These are phyloP conservation scores for Coemansia sp. DNA, from an alignment of 192 early-diverging fungal species.

Conservation along the genomic window DNA sequence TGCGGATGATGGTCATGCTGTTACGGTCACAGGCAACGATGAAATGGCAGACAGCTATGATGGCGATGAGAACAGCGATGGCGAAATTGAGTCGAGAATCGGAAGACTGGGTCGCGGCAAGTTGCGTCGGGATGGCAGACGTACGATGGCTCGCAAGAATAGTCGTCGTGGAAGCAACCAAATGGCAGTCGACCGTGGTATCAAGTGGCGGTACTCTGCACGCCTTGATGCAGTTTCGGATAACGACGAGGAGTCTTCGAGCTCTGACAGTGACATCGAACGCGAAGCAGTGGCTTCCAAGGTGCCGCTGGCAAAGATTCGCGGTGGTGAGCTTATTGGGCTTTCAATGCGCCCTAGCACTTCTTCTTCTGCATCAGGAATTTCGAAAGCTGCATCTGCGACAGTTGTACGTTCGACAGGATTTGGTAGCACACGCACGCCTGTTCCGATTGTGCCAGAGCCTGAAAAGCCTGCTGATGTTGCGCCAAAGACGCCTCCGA, in stretches of 20 bases:
- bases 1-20: constrained; percentile 15
- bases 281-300: constrained; percentile 44
- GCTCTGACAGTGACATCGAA: constrained; percentile 42
- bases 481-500: background rate
- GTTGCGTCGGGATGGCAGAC: background rate
- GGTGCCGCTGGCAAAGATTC: constrained; percentile 40
- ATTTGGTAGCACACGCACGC: constrained; percentile 45
- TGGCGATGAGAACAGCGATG: constrained; percentile 1
- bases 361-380: constrained; percentile 5
- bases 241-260: constrained; percentile 12
- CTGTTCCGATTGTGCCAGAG: constrained; percentile 33
- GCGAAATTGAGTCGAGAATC: background rate
- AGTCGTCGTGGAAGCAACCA: constrained; percentile 7
- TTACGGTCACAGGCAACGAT: constrained; percentile 9
- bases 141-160: background rate
- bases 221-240: constrained; percentile 32
- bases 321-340: constrained; percentile 49
- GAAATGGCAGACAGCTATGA: constrained; percentile 14
- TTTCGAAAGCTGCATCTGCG: background rate
- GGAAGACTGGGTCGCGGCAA: background rate
- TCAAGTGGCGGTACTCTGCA: constrained; percentile 48
- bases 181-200: constrained; percentile 7
- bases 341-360: constrained; percentile 33
- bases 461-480: constrained; percentile 9
- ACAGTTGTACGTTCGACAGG: constrained; percentile 33